Evolutionary conservation across 345 rosid genomes (phyloP).

Genomic region (Ceriops zippeliana): DNA sequence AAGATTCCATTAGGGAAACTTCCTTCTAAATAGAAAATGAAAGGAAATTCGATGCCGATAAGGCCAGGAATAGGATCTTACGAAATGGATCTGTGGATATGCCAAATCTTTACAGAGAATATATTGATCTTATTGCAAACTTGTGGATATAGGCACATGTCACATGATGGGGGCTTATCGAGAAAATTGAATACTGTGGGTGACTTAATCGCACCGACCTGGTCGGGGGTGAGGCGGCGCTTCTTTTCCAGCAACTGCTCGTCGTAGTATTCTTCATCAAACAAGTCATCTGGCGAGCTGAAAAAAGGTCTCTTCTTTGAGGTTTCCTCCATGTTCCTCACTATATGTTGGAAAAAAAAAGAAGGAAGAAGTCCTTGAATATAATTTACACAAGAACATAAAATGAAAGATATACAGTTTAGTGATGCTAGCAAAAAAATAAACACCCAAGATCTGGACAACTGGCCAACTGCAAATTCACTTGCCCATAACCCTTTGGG

Average conservation of each 20-base stretch:
- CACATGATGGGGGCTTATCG: background rate
- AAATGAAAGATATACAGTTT: background rate
- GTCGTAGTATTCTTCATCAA: slow-evolving; percentile 72
- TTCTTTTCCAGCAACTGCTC: slow-evolving; percentile 82
- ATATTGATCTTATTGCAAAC: background rate
- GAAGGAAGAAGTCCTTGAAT: no score
- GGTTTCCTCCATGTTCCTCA: slow-evolving; percentile 58
- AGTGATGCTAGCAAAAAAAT: no score
- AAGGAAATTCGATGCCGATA: slow-evolving; percentile 33
- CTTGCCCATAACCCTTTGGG: no score
- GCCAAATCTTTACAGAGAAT: slow-evolving; percentile 9
- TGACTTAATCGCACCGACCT: slow-evolving; percentile 34
- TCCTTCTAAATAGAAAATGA: background rate
- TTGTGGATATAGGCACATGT: background rate
- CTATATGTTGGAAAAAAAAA: background rate
- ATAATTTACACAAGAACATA: background rate
- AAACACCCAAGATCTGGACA: no score
- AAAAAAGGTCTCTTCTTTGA: slow-evolving; percentile 69
- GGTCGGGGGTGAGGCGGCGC: slow-evolving; percentile 73
- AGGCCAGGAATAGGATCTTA: background rate
- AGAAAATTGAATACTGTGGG: background rate
- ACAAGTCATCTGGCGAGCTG: slow-evolving; percentile 62
- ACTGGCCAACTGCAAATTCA: no score
- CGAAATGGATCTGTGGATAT: background rate
- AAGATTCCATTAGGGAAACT: background rate